Base-by-base conservation (phyloP, 768 basidiomycete genomes). In the Steccherinum ochraceum region DNA sequence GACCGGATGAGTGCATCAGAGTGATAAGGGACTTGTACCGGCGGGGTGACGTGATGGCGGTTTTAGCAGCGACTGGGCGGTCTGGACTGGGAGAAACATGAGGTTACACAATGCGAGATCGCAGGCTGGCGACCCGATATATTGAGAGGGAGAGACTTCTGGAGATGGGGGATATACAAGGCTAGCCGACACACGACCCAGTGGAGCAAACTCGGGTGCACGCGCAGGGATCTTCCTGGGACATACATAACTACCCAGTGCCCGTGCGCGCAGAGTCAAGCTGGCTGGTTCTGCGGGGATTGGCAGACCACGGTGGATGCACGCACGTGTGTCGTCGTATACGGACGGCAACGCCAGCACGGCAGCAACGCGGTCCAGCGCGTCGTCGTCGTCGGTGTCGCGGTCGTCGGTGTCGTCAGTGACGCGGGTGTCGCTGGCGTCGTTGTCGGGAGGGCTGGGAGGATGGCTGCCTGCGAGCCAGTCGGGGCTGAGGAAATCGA, bases 401-500 rank as follows among this genome's bases (percentile, higher is more conserved):
- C 18, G 56, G 46, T n/a, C 43, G 46, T 5, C 49, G 20, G n/a
- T 41, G 23, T 19, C 54, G 21, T 30, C 55, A 41, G 40, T 58
- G 45, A 50, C 53, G 11, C 56, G 56, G 21, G 24, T 55, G 41
- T 40, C 52, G 46, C 49, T 55, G 13, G 18, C 48, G 44, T 50
- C 44, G 46, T 51, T 44, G 24, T 46, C 52, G 43, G 46, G 30
- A 12, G 40, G 45, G 44, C 43, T 45, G 50, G 46, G 23, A 47
- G 30, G 35, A 16, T 30, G 45, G 45, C 51, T 12, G 19, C 16
- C 16, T 7, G 7, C 30, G 30, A 27, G 39, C 40, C 16, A 40
- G 49, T 42, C 24, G 45, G 49, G 39, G 40, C 20, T 19, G 44
- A 58, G 60, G 48, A 54, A 55, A 65, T 65, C 64, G 57, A 61